These are phyloP conservation scores for Chrysosporium keratinophilum DNA, from an alignment of 2,329 filamentous ascomycete species.

Conservation along the genomic window DNA sequence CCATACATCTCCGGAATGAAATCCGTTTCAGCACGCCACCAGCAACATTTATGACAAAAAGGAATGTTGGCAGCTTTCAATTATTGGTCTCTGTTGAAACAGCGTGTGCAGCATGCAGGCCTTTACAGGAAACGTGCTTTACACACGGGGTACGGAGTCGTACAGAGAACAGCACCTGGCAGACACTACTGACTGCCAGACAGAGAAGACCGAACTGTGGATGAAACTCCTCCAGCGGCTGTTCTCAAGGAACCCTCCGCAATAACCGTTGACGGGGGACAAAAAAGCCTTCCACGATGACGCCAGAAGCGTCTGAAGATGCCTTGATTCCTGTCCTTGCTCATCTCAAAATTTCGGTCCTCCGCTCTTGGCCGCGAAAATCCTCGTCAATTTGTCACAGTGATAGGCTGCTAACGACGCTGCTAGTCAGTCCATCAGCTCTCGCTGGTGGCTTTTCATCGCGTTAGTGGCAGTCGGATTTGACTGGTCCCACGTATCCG, in stretches of 20 bases:
- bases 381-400: constrained; percentile 1
- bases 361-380: not conserved
- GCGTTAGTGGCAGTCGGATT: not conserved
- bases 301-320: not conserved
- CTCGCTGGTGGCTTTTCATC: constrained; percentile 5
- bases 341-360: not conserved
- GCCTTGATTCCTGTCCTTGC: not conserved
- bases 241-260: too few relatives aligned
- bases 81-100: not conserved
- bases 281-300: not conserved
- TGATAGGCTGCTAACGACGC: not conserved
- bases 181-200: too few relatives aligned
- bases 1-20: not conserved
- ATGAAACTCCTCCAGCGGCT: too few relatives aligned
- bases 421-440: not conserved
- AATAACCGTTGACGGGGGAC: too few relatives aligned
- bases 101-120: not conserved
- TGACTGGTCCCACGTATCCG: constrained; percentile 10
- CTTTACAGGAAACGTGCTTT: too few relatives aligned
- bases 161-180: too few relatives aligned
- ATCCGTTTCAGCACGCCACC: constrained; percentile 3
- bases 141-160: too few relatives aligned
- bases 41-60: not conserved
- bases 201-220: too few relatives aligned
- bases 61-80: not conserved